Conservation (phyloP, 768 basidiomycete genomes). For the Hydnomerulius pinastri region DNA sequence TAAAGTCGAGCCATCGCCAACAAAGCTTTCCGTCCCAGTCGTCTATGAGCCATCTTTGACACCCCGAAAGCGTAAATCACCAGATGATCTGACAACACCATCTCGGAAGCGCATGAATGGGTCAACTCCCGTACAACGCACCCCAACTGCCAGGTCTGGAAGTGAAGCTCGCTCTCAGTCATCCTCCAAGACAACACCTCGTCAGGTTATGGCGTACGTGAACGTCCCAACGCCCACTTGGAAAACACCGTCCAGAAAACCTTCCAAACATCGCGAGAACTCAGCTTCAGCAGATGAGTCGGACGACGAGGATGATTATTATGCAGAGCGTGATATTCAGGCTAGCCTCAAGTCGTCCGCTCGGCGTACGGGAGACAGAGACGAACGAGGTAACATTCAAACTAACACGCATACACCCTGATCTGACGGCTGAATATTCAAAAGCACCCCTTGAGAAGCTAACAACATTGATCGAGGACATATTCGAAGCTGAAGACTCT, state of each 20-base stretch:
- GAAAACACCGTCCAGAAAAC: slow-evolving; percentile 31
- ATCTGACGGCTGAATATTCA: slow-evolving; percentile 3
- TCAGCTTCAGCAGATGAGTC: slow-evolving; percentile 58
- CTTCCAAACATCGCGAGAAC: slow-evolving; percentile 32
- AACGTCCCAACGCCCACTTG: slow-evolving; percentile 30
- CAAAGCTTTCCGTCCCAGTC: slow-evolving; percentile 7
- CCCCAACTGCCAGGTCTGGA: slow-evolving; percentile 12
- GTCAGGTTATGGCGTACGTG: slow-evolving; percentile 36
- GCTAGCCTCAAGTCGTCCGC: slow-evolving; percentile 50
- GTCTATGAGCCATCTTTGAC: slow-evolving; percentile 40
- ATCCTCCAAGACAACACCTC: slow-evolving; percentile 31
- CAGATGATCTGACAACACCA: slow-evolving; percentile 60
- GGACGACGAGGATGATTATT: slow-evolving; percentile 41
- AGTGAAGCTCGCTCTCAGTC: slow-evolving; percentile 27
- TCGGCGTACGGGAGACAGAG: slow-evolving; percentile 70
- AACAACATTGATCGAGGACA: slow-evolving; percentile 72
- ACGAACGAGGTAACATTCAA: slow-evolving; percentile 62
- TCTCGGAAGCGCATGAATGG: slow-evolving; percentile 58
- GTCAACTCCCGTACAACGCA: slow-evolving; percentile 7
- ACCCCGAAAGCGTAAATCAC: slow-evolving; percentile 71
- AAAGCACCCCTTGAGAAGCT: slow-evolving; percentile 77
- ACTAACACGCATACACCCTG: not conserved
- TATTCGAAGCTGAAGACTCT: slow-evolving; percentile 80
- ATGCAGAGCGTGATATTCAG: slow-evolving; percentile 24
- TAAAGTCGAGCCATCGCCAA: slow-evolving; percentile 17